Evolutionary conservation across 331 rosid genomes (phyloP).

Genomic region (Telfairia occidentalis): DNA sequence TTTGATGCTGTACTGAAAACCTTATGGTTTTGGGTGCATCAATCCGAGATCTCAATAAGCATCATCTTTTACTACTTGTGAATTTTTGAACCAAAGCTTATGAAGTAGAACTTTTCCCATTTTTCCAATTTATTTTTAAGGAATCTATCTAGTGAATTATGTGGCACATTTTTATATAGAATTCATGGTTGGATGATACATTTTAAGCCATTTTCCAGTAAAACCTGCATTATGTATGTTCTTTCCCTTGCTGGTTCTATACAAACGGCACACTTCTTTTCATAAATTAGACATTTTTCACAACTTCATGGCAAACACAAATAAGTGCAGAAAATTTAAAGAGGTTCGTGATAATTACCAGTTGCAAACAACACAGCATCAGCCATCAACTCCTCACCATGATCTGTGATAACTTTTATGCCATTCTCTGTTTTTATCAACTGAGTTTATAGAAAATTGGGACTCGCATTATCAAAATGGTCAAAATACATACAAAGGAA

Average conservation of each 20-base stretch:
- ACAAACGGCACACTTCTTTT: background rate
- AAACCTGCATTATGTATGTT: background rate
- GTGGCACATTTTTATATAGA: background rate
- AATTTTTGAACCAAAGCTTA: background rate
- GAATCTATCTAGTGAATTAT: background rate
- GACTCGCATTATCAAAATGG: constrained; percentile 9
- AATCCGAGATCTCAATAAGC: background rate
- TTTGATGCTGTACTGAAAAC: background rate
- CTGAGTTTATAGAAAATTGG: constrained; percentile 26
- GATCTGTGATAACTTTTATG: constrained; percentile 80
- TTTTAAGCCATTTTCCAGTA: background rate
- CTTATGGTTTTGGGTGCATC: background rate
- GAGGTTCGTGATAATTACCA: constrained; percentile 37
- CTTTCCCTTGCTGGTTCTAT: background rate
- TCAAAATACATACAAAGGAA: constrained; percentile 13
- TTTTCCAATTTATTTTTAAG: background rate
- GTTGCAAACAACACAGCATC: constrained; percentile 92
- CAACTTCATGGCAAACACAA: background rate
- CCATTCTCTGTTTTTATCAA: constrained; percentile 70
- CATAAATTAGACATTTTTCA: background rate
- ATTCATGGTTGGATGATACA: background rate
- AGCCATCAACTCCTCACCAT: constrained; percentile 75
- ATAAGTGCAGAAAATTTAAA: background rate
- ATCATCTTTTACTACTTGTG: background rate
- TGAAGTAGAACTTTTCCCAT: background rate